These are phyloP conservation scores for Tulasnella sp. DNA, from an alignment of 768 basidiomycete genomes.

Conservation along the genomic window DNA sequence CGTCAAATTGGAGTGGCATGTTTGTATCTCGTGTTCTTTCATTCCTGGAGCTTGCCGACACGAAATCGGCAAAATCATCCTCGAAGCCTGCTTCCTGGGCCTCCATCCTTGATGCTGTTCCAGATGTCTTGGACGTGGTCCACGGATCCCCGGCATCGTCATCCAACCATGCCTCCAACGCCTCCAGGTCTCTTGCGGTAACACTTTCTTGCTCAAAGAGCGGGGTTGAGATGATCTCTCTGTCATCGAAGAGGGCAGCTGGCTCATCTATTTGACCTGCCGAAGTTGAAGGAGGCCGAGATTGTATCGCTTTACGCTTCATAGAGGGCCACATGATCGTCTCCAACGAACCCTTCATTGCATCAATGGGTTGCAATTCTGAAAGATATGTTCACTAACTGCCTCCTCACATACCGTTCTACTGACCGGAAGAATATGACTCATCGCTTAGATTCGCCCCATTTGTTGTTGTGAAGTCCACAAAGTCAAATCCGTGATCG, in stretches of 20 bases:
- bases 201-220: background rate
- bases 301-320: conserved; percentile 28
- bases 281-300: background rate
- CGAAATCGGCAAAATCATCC: conserved; percentile 68
- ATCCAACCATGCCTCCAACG: conserved; percentile 50
- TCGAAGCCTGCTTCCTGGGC: conserved; percentile 38
- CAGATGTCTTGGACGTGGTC: background rate
- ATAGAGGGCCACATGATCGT: conserved; percentile 86
- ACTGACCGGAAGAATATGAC: background rate
- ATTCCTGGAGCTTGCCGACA: conserved; percentile 40
- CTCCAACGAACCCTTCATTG: conserved; percentile 66
- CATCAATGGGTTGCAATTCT: conserved; percentile 37
- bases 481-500: conserved; percentile 62
- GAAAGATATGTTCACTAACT: background rate
- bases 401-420: background rate
- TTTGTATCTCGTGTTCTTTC: conserved; percentile 31
- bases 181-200: conserved; percentile 36
- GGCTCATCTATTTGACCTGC: conserved; percentile 6
- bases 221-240: no score
- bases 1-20: background rate
- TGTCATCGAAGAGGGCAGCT: conserved; percentile 9
- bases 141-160: conserved; percentile 31
- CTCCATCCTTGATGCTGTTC: background rate
- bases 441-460: background rate
- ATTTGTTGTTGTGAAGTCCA: conserved; percentile 37